Evolutionary conservation across 768 basidiomycete genomes (phyloP).

Genomic region (Auricularia cornea): DNA sequence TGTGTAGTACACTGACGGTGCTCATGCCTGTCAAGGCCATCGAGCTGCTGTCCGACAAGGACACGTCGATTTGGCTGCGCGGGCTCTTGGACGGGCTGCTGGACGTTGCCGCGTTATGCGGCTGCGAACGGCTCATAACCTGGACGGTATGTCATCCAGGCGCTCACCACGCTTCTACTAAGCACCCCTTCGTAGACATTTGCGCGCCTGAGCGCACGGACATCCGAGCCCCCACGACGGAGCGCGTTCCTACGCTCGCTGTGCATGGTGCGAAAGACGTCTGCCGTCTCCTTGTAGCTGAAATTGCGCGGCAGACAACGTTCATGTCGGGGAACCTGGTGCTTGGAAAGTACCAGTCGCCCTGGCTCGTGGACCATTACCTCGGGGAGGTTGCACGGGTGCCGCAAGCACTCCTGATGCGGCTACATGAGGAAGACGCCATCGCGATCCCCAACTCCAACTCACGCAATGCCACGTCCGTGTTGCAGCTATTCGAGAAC

Average conservation of each 20-base stretch:
- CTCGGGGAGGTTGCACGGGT: slow-evolving; percentile 55
- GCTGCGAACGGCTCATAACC: not conserved
- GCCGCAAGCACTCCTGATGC: slow-evolving; percentile 11
- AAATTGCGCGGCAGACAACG: not conserved
- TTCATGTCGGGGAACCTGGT: not conserved
- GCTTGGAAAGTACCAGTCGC: not conserved
- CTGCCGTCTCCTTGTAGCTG: not conserved
- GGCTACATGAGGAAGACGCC: not conserved
- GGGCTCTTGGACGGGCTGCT: slow-evolving; percentile 12
- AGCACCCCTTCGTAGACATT: not conserved
- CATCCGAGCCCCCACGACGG: not conserved
- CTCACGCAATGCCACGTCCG: not conserved
- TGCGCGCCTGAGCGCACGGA: not conserved
- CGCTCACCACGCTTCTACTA: too few species aligned
- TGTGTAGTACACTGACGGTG: slow-evolving; percentile 15
- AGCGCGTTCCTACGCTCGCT: not conserved
- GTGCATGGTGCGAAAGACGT: not conserved
- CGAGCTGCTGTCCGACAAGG: slow-evolving; percentile 7
- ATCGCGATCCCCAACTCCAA: not conserved
- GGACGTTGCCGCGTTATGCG: not conserved
- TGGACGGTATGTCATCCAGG: not conserved
- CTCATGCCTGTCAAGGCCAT: slow-evolving; percentile 21
- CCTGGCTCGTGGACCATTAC: slow-evolving; percentile 40
- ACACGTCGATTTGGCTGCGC: slow-evolving; percentile 8
- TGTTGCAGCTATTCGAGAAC: slow-evolving; percentile 8